Evolutionary conservation across 352 stramenopile species (phyloP), one percentile per base, ranked within the genome.

Genomic region (Globisporangium spiculum): DNA sequence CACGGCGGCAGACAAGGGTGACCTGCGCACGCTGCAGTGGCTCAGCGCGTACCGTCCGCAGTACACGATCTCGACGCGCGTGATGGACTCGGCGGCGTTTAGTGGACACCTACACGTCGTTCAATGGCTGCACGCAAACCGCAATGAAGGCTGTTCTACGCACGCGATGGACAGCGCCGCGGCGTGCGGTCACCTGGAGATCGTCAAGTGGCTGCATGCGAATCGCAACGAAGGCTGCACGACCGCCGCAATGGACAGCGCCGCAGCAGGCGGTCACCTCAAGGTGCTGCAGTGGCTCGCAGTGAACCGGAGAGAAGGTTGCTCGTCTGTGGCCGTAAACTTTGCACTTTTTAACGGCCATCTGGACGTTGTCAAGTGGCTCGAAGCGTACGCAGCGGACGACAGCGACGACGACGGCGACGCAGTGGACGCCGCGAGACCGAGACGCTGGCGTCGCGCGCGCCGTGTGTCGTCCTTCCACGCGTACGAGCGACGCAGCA

Each of bases 41-140:
- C 70, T 91, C 18, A 86, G 78, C 27, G 69, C 72, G 0, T 88
- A 93, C 60, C 74, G 80, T 1, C 81, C 83, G 5, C 69, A 81
- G 32, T 81, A 78, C 65, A 75, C 78, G 12, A 78, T 88, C 20
- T 89, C 83, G 1, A 80, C 79, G 34, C 82, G 79, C 67, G 77
- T 91, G n/a, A 92, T 96, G 84, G 85, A 96, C 74, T 93, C 86
- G 65, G 86, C 88, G 0, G 88, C 88, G 62, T 74, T 85, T 34
- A 78, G 79, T 26, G 88, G 88, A 0, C 86, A 93, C 66, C 73
- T 96, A 9, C 63, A 75, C 41, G 78, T 92, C 32, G 73, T 96
- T 20, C 83, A 88, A 52, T 94, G 84, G 84, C 78, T 96, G 20
- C 80, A 93, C 56, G 65, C 74, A 30, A 77, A 91, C 65, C 83